phyloP scores from a whole-genome alignment of 2,329 filamentous ascomycete species.

The Fusarium tuaranense region DNA sequence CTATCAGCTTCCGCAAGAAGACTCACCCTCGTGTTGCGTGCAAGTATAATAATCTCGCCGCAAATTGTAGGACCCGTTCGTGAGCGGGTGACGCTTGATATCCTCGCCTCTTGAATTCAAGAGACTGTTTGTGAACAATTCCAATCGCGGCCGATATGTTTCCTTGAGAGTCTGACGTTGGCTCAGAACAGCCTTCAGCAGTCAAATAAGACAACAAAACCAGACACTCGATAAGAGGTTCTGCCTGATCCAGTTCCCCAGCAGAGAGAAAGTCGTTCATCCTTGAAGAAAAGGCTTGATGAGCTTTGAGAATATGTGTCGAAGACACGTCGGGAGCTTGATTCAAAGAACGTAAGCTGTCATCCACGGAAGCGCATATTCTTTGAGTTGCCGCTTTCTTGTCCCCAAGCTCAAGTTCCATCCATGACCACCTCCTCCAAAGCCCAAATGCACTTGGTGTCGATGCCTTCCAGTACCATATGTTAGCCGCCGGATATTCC shows the following conservation, averaged over 20 bases:
- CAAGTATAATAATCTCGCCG: slow-evolving; percentile 73
- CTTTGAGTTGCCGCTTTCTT: slow-evolving; percentile 50
- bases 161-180: slow-evolving; percentile 62
- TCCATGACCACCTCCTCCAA: slow-evolving; percentile 75
- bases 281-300: slow-evolving; percentile 63
- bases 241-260: slow-evolving; percentile 60
- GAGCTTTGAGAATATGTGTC: slow-evolving; percentile 63
- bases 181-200: slow-evolving; percentile 54
- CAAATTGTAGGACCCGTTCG: slow-evolving; percentile 77
- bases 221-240: slow-evolving; percentile 70
- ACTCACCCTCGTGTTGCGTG: slow-evolving; percentile 71
- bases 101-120: slow-evolving; percentile 55
- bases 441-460: slow-evolving; percentile 53
- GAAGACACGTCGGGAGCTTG: slow-evolving; percentile 40
- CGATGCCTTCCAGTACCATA: slow-evolving; percentile 25
- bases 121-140: slow-evolving; percentile 55
- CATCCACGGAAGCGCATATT: slow-evolving; percentile 55
- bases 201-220: slow-evolving; percentile 77
- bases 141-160: slow-evolving; percentile 65
- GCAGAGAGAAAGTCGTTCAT: slow-evolving; percentile 68
- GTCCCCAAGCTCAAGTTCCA: slow-evolving; percentile 63
- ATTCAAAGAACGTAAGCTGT: slow-evolving; percentile 28
- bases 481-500: slow-evolving; percentile 12
- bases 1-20: neutral
- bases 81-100: slow-evolving; percentile 53